Evolutionary conservation across 1,284 basidiomycete species (phyloP).

Genomic region (Tetrapyrgos nigripes): DNA sequence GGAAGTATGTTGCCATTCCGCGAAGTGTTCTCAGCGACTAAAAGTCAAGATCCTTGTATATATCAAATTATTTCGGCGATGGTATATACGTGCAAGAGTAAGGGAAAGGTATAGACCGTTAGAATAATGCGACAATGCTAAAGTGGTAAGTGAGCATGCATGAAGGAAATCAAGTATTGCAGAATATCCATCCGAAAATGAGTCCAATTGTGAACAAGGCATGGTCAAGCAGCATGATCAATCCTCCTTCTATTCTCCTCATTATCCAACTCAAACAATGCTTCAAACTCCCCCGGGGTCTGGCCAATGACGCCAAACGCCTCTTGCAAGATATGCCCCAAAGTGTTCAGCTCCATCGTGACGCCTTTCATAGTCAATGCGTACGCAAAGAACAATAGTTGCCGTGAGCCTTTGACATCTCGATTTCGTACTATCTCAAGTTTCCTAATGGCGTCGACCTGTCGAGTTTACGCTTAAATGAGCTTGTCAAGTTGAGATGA

Average conservation of each 20-base stretch:
- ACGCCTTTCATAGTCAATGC: constrained; percentile 93
- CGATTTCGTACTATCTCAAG: constrained; percentile 85
- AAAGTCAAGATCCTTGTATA: too few species aligned
- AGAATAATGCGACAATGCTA: too few species aligned
- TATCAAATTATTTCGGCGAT: too few species aligned
- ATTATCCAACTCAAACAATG: constrained; percentile 53
- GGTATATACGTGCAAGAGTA: too few species aligned
- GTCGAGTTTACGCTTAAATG: background rate
- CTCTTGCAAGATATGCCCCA: constrained; percentile 82
- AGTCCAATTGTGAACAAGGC: constrained; percentile 6
- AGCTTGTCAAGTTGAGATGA: background rate
- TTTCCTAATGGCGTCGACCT: constrained; percentile 83
- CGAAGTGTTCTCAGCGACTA: background rate
- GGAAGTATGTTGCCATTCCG: background rate
- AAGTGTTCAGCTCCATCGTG: constrained; percentile 82
- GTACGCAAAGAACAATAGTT: constrained; percentile 93
- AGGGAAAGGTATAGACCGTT: too few species aligned
- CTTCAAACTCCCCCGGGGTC: constrained; percentile 71
- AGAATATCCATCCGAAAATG: background rate
- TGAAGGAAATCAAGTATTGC: too few species aligned
- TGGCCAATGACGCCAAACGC: constrained; percentile 90
- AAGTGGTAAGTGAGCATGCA: too few species aligned
- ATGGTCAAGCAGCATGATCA: constrained; percentile 31
- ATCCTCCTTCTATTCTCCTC: constrained; percentile 26
- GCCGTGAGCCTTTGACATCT: constrained; percentile 77